Evolutionary conservation across 495 filamentous ascomycete genomes (phyloP).

Genomic region (Penicillium argentinense): DNA sequence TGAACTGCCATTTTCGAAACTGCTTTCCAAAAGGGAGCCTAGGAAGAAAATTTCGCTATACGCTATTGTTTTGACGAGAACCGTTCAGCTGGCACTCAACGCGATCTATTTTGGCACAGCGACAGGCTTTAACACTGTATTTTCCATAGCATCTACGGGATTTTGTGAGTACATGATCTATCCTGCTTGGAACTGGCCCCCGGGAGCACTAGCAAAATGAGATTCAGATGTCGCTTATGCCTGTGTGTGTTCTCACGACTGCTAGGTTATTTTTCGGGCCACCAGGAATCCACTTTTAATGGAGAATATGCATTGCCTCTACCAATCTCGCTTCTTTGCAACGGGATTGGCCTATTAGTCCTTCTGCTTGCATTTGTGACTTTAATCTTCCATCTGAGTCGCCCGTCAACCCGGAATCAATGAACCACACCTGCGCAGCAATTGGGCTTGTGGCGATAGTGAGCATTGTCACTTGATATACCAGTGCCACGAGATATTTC

Average conservation of each 20-base stretch:
- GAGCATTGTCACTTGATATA: slow-evolving; percentile 50
- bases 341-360: slow-evolving; percentile 47
- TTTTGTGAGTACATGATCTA: slow-evolving; percentile 58
- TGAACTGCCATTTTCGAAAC: slow-evolving; percentile 46
- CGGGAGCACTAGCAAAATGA: too few relatives aligned
- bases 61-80: slow-evolving; percentile 39
- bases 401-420: slow-evolving; percentile 48
- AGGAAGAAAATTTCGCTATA: slow-evolving; percentile 43
- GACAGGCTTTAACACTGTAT: slow-evolving; percentile 55
- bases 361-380: slow-evolving; percentile 50
- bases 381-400: slow-evolving; percentile 52
- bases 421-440: slow-evolving; percentile 57
- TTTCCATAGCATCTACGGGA: slow-evolving; percentile 53
- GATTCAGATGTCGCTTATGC: slow-evolving; percentile 52
- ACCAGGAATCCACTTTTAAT: slow-evolving; percentile 27
- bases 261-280: slow-evolving; percentile 42
- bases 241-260: slow-evolving; percentile 49
- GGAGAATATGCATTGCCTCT: slow-evolving; percentile 31
- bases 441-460: slow-evolving; percentile 51
- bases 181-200: too few relatives aligned
- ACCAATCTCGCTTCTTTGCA: slow-evolving; percentile 39
- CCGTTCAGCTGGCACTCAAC: slow-evolving; percentile 51
- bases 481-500: too few relatives aligned
- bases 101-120: slow-evolving; percentile 55
- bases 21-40: slow-evolving; percentile 41